Percentiles rank a stretch among this genome's conserved stretches.
These are phyloP conservation scores for Massariosphaeria phaeospora DNA, from an alignment of 495 filamentous ascomycete genomes.

Conservation along the genomic window DNA sequence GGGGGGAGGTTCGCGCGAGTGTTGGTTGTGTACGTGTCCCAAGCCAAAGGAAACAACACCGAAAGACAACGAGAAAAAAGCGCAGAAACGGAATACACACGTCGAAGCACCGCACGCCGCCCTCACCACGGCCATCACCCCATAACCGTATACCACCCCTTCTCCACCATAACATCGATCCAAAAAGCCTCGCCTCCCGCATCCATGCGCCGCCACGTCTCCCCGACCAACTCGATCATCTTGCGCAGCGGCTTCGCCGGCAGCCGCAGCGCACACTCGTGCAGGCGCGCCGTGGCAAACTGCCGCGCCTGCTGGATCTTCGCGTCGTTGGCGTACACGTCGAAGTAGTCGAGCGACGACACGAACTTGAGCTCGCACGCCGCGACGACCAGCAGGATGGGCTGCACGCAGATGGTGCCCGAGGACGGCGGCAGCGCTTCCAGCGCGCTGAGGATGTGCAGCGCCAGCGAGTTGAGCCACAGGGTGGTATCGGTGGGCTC, in stretches of 20 bases:
- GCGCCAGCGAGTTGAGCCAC: slow-evolving; percentile 52
- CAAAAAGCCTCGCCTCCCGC: slow-evolving; percentile 41
- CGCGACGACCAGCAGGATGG: slow-evolving; percentile 50
- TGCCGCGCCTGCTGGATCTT: slow-evolving; percentile 46
- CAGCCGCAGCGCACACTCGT: slow-evolving; percentile 46
- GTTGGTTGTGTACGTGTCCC: no score
- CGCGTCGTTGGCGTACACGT: slow-evolving; percentile 46
- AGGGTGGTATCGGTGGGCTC: slow-evolving; percentile 36
- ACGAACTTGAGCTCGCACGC: slow-evolving; percentile 49
- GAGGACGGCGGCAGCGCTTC: slow-evolving; percentile 51
- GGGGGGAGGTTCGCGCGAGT: no score
- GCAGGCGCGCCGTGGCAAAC: slow-evolving; percentile 48
- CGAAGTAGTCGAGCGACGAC: slow-evolving; percentile 23
- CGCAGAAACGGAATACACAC: no score
- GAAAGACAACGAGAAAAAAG: no score
- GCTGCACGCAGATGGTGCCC: slow-evolving; percentile 53
- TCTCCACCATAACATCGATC: slow-evolving; percentile 57
- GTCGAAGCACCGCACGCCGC: no score
- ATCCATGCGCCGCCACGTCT: slow-evolving; percentile 52
- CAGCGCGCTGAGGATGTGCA: slow-evolving; percentile 50
- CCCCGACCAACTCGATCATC: slow-evolving; percentile 47
- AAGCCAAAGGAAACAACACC: no score
- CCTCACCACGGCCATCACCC: no score
- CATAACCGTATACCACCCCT: slow-evolving; percentile 56
- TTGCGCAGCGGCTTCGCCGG: slow-evolving; percentile 52